These are phyloP conservation scores for Solanum chilense DNA, from an alignment of 257 asterid species.

Conservation along the genomic window DNA sequence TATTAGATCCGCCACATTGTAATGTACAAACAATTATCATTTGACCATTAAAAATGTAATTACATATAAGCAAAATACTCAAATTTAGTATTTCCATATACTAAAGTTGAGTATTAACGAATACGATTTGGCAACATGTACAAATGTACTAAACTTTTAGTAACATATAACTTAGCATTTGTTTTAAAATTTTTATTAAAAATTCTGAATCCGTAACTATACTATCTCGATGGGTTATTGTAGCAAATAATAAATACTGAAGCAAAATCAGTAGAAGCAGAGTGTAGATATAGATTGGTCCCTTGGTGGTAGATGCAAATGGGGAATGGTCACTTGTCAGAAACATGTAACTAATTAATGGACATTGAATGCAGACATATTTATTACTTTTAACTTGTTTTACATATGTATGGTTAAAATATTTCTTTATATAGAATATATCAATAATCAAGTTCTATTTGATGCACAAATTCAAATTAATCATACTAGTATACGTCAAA, in stretches of 20 bases:
- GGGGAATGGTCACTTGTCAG: neutral
- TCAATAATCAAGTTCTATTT: rapidly evolving
- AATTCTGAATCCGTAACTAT: neutral
- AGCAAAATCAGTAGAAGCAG: neutral
- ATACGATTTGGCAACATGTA: neutral
- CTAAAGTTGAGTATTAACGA: neutral
- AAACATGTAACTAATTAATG: neutral
- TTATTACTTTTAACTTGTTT: neutral
- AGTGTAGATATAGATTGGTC: neutral
- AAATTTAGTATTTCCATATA: neutral
- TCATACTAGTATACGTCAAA: neutral
- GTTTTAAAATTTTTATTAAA: neutral
- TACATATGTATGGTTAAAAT: neutral
- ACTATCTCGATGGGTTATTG: rapidly evolving
- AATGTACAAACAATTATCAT: neutral
- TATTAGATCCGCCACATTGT: neutral
- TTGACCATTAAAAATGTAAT: neutral
- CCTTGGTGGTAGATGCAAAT: neutral
- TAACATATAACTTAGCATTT: neutral
- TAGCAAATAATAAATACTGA: neutral
- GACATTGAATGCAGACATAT: neutral
- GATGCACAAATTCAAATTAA: neutral
- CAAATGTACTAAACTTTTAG: neutral
- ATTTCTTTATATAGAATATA: neutral
- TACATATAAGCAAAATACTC: neutral